A percentile compares a stretch with the other conserved stretches of the same genome.
phyloP scores from a whole-genome alignment of 2,329 filamentous ascomycete genomes.

The Coniochaeta hoffmannii region DNA sequence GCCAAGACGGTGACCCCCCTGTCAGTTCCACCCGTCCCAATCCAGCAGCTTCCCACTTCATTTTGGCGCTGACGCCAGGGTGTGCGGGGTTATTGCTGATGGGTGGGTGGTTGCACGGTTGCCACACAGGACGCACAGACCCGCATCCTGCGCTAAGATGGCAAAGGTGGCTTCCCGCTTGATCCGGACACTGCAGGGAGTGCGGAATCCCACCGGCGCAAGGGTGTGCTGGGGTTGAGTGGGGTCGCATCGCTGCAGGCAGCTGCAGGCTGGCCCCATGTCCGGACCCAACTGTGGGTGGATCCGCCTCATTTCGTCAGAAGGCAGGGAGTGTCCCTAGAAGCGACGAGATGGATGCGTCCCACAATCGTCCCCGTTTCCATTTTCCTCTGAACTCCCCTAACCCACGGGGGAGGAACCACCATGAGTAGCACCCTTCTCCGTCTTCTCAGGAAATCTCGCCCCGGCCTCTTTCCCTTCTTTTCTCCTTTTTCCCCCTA shows the following conservation, averaged over 20 bases:
- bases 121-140: background rate
- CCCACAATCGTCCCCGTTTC: background rate
- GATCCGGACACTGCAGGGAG: background rate
- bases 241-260: background rate
- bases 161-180: background rate
- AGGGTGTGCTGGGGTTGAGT: background rate
- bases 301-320: background rate
- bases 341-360: background rate
- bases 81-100: conserved; percentile 1
- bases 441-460: background rate
- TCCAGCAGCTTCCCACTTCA: background rate
- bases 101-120: background rate
- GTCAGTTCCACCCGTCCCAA: background rate
- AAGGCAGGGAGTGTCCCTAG: background rate
- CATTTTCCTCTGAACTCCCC: background rate
- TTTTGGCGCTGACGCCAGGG: background rate
- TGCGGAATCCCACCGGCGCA: background rate
- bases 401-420: background rate
- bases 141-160: background rate
- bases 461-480: background rate
- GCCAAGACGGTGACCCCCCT: background rate
- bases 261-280: background rate
- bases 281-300: background rate
- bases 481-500: background rate
- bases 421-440: conserved; percentile 1